Evolutionary conservation across 106 monocot genomes (phyloP).

Genomic region (Iris macrosiphon): DNA sequence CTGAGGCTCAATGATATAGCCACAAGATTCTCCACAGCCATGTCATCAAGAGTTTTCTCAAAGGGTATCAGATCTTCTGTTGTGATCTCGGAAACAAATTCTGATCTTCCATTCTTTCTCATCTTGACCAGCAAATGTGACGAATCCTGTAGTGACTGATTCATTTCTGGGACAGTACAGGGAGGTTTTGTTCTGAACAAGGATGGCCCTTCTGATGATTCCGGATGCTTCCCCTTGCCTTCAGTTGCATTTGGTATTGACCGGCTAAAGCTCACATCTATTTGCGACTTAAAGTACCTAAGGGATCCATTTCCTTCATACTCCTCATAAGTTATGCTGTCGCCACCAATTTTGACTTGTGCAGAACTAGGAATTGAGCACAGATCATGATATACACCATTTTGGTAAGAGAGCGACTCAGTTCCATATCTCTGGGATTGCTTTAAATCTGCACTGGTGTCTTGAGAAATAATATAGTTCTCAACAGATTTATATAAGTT

Average conservation of each 20-base stretch:
- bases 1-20: slow-evolving; percentile 23
- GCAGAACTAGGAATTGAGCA: not conserved
- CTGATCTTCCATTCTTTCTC: slow-evolving; percentile 5
- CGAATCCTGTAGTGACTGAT: too few relatives aligned
- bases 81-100: slow-evolving; percentile 17
- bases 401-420: slow-evolving; percentile 1
- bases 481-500: too few relatives aligned
- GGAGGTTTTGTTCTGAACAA: not conserved
- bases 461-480: too few relatives aligned
- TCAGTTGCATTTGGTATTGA: too few relatives aligned
- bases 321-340: not conserved
- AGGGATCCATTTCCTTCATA: not conserved
- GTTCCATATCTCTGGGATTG: not conserved
- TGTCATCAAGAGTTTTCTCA: slow-evolving; percentile 1
- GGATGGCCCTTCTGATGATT: not conserved
- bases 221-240: too few relatives aligned
- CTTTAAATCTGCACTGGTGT: not conserved
- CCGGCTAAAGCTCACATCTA: slow-evolving; percentile 20
- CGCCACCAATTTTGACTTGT: slow-evolving; percentile 8
- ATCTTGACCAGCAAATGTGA: too few relatives aligned
- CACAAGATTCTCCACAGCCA: slow-evolving; percentile 42
- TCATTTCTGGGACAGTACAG: not conserved
- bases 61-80: slow-evolving; percentile 20
- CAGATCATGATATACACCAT: slow-evolving; percentile 11
- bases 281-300: slow-evolving; percentile 12